These are phyloP conservation scores for Euphorbia corollata DNA, from an alignment of 441 rosid species.

Conservation along the genomic window DNA sequence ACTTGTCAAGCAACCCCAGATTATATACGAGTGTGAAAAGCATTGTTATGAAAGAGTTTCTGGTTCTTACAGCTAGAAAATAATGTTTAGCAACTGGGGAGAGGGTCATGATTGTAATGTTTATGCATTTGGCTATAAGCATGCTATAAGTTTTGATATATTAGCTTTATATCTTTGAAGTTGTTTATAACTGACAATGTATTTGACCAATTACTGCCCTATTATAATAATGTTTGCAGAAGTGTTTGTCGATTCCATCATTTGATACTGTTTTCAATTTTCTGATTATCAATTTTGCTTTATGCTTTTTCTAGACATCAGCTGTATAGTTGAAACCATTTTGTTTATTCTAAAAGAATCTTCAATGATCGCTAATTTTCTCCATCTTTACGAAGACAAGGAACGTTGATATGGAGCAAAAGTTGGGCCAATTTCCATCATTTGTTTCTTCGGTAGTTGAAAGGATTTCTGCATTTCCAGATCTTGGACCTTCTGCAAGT, in stretches of 20 bases:
- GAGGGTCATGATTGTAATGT: not conserved
- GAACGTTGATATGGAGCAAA: constrained; percentile 58
- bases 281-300: not conserved
- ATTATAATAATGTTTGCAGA: not conserved
- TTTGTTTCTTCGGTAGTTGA: constrained; percentile 53
- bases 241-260: not conserved
- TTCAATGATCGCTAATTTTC: constrained; percentile 7
- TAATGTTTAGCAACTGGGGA: not conserved
- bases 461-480: constrained; percentile 46
- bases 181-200: not conserved
- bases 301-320: not conserved
- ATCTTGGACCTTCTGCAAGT: constrained; percentile 31
- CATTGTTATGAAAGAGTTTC: not conserved
- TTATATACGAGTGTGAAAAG: not conserved
- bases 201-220: not conserved
- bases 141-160: not conserved
- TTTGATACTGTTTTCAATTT: constrained; percentile 3
- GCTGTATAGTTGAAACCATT: not conserved
- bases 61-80: not conserved
- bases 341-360: constrained; percentile 14
- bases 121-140: not conserved
- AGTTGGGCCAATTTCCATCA: constrained; percentile 68
- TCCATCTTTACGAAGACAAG: constrained; percentile 40
- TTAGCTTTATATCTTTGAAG: not conserved
- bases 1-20: not conserved